These are phyloP conservation scores for Sugiyamaella lignohabitans DNA, from an alignment of 805 yeast species.

Conservation along the genomic window DNA sequence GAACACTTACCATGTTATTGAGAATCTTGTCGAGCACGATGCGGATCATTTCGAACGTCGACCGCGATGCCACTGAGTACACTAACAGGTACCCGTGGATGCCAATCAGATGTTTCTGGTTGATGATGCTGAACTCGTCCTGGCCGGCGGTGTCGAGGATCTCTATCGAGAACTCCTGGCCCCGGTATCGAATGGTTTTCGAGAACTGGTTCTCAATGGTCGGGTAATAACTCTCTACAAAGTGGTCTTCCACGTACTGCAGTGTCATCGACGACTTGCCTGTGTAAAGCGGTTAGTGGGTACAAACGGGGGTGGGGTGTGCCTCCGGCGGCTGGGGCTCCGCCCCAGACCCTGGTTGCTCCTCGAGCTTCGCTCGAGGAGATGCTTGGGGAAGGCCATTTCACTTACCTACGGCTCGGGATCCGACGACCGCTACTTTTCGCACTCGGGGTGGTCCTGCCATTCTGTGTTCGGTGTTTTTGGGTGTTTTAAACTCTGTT, in stretches of 20 bases:
- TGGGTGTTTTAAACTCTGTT: too few species aligned
- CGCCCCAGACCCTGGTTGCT: neutral
- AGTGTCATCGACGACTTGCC: constrained; percentile 66
- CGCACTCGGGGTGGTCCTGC: constrained; percentile 1
- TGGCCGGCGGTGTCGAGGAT: constrained; percentile 81
- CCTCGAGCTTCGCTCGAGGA: neutral
- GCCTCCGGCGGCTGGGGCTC: neutral
- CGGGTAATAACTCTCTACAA: constrained; percentile 72
- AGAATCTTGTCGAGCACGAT: constrained; percentile 67
- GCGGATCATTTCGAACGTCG: constrained; percentile 59
- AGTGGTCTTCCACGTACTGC: constrained; percentile 67
- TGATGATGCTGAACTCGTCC: constrained; percentile 67
- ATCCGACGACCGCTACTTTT: constrained; percentile 7
- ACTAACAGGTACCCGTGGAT: constrained; percentile 67
- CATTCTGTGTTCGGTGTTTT: too few species aligned
- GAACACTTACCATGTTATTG: constrained; percentile 47
- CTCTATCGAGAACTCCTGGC: constrained; percentile 61
- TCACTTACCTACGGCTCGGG: constrained; percentile 50
- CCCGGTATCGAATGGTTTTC: constrained; percentile 51
- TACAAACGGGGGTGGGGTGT: too few species aligned
- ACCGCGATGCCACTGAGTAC: constrained; percentile 62
- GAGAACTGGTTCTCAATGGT: constrained; percentile 71
- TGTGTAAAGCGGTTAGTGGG: constrained; percentile 26
- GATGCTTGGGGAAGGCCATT: too few species aligned
- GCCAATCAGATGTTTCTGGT: constrained; percentile 61